Conservation (phyloP, 2,329 filamentous ascomycete genomes). For the Chlorencoelia australis region DNA sequence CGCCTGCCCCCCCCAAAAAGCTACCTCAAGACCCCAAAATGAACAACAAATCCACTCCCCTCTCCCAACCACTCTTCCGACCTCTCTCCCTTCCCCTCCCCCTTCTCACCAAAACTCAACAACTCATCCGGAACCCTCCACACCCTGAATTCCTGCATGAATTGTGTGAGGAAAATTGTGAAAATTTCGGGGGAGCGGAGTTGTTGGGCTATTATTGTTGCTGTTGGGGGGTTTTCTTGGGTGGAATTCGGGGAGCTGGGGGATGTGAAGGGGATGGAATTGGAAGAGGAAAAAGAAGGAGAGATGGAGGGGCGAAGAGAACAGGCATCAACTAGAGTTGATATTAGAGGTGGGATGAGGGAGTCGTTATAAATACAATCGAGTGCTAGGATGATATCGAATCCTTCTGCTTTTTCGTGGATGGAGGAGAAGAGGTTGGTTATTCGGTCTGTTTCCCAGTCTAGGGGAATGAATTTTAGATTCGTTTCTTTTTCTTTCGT, state of each 20-base stretch:
- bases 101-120: slow-evolving; percentile 46
- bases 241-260: background rate
- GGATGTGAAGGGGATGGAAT: no score
- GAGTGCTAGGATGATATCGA: slow-evolving; percentile 72
- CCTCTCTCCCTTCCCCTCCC: slow-evolving; percentile 21
- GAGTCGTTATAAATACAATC: slow-evolving; percentile 95
- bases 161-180: slow-evolving; percentile 65
- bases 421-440: slow-evolving; percentile 3
- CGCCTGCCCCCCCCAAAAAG: no score
- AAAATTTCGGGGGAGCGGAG: slow-evolving; percentile 79
- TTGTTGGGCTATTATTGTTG: slow-evolving; percentile 83
- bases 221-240: slow-evolving; percentile 37
- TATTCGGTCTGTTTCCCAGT: slow-evolving; percentile 81
- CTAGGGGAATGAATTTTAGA: slow-evolving; percentile 52
- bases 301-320: slow-evolving; percentile 35
- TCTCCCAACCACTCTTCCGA: slow-evolving; percentile 2
- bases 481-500: slow-evolving; percentile 16
- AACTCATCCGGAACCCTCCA: slow-evolving; percentile 65
- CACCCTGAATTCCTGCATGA: slow-evolving; percentile 55
- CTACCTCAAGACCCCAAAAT: slow-evolving; percentile 56
- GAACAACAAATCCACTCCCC: slow-evolving; percentile 69
- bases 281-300: no score
- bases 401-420: slow-evolving; percentile 44
- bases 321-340: slow-evolving; percentile 69
- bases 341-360: slow-evolving; percentile 71